Conservation (phyloP, 75 land plant genomes). For the Cryptomeria japonica region DNA sequence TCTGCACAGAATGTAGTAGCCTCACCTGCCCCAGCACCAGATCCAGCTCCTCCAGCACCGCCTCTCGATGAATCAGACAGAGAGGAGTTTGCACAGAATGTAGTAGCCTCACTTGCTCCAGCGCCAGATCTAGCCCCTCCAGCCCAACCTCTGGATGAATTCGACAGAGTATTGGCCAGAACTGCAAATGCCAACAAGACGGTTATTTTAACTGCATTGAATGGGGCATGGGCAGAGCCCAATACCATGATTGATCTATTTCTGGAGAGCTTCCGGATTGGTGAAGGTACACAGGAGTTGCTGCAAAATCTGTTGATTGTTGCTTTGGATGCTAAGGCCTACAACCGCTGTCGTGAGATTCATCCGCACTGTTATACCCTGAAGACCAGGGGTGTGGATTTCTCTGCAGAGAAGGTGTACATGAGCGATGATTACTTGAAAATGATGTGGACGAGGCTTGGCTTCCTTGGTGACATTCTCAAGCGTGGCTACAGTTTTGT, state of each 20-base stretch:
- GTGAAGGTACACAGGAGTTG: conserved; percentile 24
- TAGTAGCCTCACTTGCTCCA: neutral
- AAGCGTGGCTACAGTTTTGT: conserved; percentile 19
- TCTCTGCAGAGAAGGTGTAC: conserved; percentile 16
- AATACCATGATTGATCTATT: conserved; percentile 48
- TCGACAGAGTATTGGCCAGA: conserved; percentile 11
- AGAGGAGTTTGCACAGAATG: neutral
- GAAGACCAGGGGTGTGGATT: conserved; percentile 12
- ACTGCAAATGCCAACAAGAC: conserved; percentile 35
- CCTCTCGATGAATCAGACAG: neutral
- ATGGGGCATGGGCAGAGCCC: conserved; percentile 43
- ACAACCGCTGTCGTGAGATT: conserved; percentile 12
- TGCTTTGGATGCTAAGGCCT: conserved; percentile 24
- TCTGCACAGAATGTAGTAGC: neutral
- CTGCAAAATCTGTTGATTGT: conserved; percentile 44
- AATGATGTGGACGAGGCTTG: conserved; percentile 92
- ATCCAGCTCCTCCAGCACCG: neutral
- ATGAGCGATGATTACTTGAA: conserved; percentile 59
- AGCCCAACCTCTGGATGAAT: neutral
- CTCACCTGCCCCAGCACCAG: neutral
- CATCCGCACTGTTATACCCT: conserved; percentile 14
- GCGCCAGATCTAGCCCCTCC: neutral
- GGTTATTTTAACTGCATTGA: conserved; percentile 44
- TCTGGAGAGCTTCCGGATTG: conserved; percentile 40
- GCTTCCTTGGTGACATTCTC: conserved; percentile 14